Base-by-base conservation (phyloP, 169 alveolate species). In the Cyclospora cayetanensis region DNA sequence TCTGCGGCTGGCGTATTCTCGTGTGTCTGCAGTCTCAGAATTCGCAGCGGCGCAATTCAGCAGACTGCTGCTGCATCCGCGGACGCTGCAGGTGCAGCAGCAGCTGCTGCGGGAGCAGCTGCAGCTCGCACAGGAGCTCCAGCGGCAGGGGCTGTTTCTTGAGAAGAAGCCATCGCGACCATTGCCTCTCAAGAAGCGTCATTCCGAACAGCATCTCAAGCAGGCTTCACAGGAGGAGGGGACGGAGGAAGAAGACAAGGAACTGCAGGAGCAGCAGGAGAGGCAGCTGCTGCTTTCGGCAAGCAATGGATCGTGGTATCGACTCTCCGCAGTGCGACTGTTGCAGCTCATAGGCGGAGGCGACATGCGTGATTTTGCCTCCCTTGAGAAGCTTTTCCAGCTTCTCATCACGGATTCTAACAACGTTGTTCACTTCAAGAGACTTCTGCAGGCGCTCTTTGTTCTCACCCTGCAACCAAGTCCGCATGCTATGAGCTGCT, bases 11-110 rank as follows among this genome's bases (percentile, higher is more conserved):
- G 68, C 89, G 4, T 79, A 39, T 34, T 79, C 89, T 18, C 42
- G 89, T 0, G 46, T 55, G n/a, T 55, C 74, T 20, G 68, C 72
- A 3, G 74, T 79, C 35, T 41, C 72, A 25, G 72, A 43, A 29
- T 43, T 79, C 4, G 68, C 46, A 29, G 50, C 46, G 3, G 68
- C 18, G 12, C 68, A 79, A 35, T 50, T 79, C 29, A n/a, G 15
- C 27, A 68, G 89, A 15, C 89, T 79, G 42, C 46, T 79, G n/a
- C 43, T 79, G 50, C 68, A 79, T 29, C 53, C 72, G 31, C n/a
- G 31, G 89, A 27, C 31, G 46, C 68, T 79, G 72, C 68, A 46
- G 72, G 42, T 39, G 72, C 89, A 79, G 72, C 89, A 79, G 72
- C 27, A 29, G 46, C 55, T 25, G 27, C 50, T 79, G 53, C 46